These are phyloP conservation scores for Xylaria sp. DNA, from an alignment of 2,329 filamentous ascomycete genomes.

Conservation along the genomic window DNA sequence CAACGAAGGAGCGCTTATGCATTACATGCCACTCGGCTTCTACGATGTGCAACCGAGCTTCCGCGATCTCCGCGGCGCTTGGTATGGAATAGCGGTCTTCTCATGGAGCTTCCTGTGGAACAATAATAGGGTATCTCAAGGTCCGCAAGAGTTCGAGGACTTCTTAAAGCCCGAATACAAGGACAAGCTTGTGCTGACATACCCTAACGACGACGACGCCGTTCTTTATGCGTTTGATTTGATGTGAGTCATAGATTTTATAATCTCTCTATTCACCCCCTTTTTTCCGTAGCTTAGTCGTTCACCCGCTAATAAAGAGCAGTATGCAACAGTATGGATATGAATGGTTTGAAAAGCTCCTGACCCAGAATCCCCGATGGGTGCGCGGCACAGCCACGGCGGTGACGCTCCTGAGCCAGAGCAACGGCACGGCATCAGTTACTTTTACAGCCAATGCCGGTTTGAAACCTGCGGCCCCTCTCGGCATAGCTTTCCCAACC, in stretches of 20 bases:
- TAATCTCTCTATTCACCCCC: no score
- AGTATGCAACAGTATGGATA: constrained; percentile 32
- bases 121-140: constrained; percentile 19
- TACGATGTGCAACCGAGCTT: constrained; percentile 25
- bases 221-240: constrained; percentile 34
- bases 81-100: constrained; percentile 21
- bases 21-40: constrained; percentile 29
- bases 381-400: constrained; percentile 28
- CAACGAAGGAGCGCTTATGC: constrained; percentile 27
- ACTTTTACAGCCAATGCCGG: constrained; percentile 28
- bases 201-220: constrained; percentile 33
- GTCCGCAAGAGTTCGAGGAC: constrained; percentile 29
- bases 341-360: constrained; percentile 31
- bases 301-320: not conserved
- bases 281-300: not conserved
- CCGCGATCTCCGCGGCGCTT: constrained; percentile 27
- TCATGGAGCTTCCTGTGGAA: constrained; percentile 33
- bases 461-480: constrained; percentile 3
- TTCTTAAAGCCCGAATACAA: constrained; percentile 33
- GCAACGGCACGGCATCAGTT: constrained; percentile 14
- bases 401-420: constrained; percentile 16
- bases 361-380: constrained; percentile 30
- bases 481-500: constrained; percentile 21
- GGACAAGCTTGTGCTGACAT: constrained; percentile 32
- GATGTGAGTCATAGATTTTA: constrained; percentile 9